Percentiles rank a stretch among this genome's conserved stretches.
Conservation (phyloP, 1,284 basidiomycete genomes). For the Ceratobasidium sp. region DNA sequence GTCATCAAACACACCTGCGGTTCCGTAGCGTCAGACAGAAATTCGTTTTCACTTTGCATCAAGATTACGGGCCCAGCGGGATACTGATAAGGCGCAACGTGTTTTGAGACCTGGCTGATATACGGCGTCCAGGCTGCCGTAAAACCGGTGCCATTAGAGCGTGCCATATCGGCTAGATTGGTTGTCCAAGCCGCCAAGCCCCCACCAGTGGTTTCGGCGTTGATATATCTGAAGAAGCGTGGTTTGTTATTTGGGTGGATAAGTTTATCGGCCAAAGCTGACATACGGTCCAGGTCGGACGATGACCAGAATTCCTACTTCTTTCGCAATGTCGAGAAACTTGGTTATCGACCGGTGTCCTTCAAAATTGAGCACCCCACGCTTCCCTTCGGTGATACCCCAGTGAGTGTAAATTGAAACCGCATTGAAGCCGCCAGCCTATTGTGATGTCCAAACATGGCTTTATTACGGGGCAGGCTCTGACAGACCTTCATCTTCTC, state of each 20-base stretch:
- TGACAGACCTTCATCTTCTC: conserved; percentile 31
- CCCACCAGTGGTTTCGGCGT: conserved; percentile 38
- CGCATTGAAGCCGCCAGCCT: conserved; percentile 40
- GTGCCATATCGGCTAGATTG: not conserved
- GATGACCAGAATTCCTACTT: conserved; percentile 39
- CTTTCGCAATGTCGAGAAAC: conserved; percentile 40
- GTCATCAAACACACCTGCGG: not conserved
- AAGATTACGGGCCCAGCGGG: conserved; percentile 16
- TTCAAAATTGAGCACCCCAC: conserved; percentile 37
- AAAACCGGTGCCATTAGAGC: conserved; percentile 23
- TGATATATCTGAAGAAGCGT: conserved; percentile 20
- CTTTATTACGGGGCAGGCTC: too few relatives aligned
- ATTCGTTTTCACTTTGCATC: conserved; percentile 19
- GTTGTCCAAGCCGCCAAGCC: conserved; percentile 29
- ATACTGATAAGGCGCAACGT: conserved; percentile 47
- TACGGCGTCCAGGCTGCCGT: conserved; percentile 34
- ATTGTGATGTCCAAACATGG: not conserved
- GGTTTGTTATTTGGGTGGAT: not conserved
- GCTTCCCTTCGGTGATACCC: conserved; percentile 40
- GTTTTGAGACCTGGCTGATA: conserved; percentile 1
- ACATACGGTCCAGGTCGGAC: conserved; percentile 38
- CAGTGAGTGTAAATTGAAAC: conserved; percentile 41
- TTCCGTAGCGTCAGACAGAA: not conserved
- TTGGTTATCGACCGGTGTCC: conserved; percentile 29
- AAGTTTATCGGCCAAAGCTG: not conserved